Evolutionary conservation across 2,329 filamentous ascomycete genomes (phyloP).

Genomic region (Hysterium pulicare): DNA sequence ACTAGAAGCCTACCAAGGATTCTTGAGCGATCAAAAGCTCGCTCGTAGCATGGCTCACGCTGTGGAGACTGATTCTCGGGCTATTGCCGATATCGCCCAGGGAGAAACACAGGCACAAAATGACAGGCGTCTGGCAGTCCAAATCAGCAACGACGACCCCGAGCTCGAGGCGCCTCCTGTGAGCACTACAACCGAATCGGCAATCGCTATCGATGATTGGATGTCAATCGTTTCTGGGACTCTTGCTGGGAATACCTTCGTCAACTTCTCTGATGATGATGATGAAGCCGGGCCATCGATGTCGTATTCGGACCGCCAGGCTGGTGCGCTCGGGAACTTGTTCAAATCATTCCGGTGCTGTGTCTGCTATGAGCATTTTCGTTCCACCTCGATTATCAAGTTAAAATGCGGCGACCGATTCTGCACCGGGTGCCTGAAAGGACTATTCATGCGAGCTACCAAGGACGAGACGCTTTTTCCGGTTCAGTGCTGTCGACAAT

Average conservation of each 20-base stretch:
- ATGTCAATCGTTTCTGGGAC: no score
- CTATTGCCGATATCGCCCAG: slow-evolving; percentile 12
- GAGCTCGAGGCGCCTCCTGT: slow-evolving; percentile 13
- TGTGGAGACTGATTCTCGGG: slow-evolving; percentile 17
- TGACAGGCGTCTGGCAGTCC: slow-evolving; percentile 13
- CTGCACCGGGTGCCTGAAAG: slow-evolving; percentile 16
- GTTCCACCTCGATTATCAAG: slow-evolving; percentile 3
- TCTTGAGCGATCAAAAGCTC: slow-evolving; percentile 17
- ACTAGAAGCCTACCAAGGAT: slow-evolving; percentile 9
- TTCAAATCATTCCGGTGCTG: no score
- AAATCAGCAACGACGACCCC: slow-evolving; percentile 12
- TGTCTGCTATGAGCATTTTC: slow-evolving; percentile 6
- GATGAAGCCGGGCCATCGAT: no score
- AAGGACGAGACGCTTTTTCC: no score
- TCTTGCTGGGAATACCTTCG: no score
- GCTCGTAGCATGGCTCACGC: slow-evolving; percentile 24
- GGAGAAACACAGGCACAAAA: slow-evolving; percentile 14
- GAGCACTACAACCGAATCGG: no score
- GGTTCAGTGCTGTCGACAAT: no score
- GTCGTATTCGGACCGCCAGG: no score
- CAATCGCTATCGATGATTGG: no score
- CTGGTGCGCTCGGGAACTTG: no score
- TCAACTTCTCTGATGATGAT: no score
- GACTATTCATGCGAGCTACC: slow-evolving; percentile 14
- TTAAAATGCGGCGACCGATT: slow-evolving; percentile 14